These are phyloP conservation scores for Dichotomopilus funicola DNA, from an alignment of 2,329 filamentous ascomycete genomes.

Conservation along the genomic window DNA sequence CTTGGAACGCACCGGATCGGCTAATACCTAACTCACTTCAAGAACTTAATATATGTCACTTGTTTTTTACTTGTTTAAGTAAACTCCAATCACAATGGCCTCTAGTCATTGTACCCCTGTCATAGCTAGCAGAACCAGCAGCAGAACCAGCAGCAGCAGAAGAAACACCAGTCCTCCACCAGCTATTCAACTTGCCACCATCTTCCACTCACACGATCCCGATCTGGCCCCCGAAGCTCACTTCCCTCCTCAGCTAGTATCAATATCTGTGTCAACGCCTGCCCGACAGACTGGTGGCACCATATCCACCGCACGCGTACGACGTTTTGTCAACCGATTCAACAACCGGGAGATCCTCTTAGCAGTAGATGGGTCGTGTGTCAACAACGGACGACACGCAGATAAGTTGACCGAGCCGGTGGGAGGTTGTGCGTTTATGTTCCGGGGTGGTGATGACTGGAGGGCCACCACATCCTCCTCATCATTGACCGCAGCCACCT, in stretches of 20 bases:
- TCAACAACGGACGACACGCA: conserved; percentile 31
- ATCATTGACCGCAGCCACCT: not conserved
- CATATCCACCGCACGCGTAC: conserved; percentile 21
- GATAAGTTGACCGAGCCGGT: conserved; percentile 8
- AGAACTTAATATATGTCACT: too few species aligned
- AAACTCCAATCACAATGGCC: not conserved
- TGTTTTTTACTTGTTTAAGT: not conserved
- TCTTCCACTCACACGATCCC: conserved; percentile 25
- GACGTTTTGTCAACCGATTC: conserved; percentile 31
- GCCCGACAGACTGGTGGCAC: conserved; percentile 21
- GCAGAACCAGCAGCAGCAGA: not conserved
- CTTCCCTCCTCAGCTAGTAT: conserved; percentile 23
- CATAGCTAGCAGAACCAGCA: not conserved
- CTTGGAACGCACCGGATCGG: too few species aligned
- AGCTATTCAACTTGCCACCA: conserved; percentile 19
- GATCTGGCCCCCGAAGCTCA: conserved; percentile 28
- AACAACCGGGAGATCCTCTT: conserved; percentile 34
- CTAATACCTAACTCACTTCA: too few species aligned
- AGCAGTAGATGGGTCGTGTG: conserved; percentile 36
- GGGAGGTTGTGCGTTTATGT: conserved; percentile 28
- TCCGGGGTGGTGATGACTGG: conserved; percentile 2
- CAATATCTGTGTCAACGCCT: not conserved
- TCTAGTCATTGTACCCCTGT: not conserved
- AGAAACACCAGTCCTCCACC: not conserved
- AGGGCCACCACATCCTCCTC: conserved; percentile 14